phyloP scores from a whole-genome alignment of 257 asterid genomes.

The Eustoma russellianum region DNA sequence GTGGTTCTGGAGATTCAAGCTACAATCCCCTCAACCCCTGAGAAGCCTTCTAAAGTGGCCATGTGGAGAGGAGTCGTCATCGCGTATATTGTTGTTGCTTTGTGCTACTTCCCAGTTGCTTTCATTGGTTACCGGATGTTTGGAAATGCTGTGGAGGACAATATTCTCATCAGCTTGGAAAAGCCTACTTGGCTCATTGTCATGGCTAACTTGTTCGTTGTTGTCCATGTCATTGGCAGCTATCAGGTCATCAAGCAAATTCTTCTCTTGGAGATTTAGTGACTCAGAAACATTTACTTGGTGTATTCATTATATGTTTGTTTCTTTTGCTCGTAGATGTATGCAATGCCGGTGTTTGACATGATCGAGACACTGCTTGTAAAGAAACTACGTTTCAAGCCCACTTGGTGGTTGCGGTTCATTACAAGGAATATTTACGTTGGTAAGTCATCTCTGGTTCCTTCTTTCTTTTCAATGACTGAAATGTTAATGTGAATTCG shows the following conservation, averaged over 20 bases:
- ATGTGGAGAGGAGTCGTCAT: constrained; percentile 95
- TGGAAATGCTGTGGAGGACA: constrained; percentile 52
- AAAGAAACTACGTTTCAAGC: constrained; percentile 58
- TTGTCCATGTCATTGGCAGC: constrained; percentile 88
- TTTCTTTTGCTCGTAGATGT: constrained; percentile 34
- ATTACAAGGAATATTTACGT: constrained; percentile 57
- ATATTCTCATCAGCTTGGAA: constrained; percentile 44
- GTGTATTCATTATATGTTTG: too few species aligned
- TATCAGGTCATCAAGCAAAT: constrained; percentile 50
- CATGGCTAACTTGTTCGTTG: constrained; percentile 88
- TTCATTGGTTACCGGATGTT: constrained; percentile 63
- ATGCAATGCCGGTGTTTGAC: constrained; percentile 94
- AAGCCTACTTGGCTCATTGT: constrained; percentile 83
- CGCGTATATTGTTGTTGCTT: constrained; percentile 78
- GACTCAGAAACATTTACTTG: too few species aligned
- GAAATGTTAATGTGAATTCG: too few species aligned
- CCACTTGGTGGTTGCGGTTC: constrained; percentile 60
- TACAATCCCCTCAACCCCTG: constrained; percentile 87
- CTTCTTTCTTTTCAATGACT: too few species aligned
- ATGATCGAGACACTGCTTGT: constrained; percentile 76
- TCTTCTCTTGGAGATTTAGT: background rate
- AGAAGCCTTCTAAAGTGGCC: constrained; percentile 74
- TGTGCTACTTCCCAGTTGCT: constrained; percentile 92
- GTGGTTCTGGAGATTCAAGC: constrained; percentile 91
- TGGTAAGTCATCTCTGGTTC: constrained; percentile 31